These are phyloP conservation scores for Lentinula sp. DNA, from an alignment of 768 basidiomycete species.

Conservation along the genomic window DNA sequence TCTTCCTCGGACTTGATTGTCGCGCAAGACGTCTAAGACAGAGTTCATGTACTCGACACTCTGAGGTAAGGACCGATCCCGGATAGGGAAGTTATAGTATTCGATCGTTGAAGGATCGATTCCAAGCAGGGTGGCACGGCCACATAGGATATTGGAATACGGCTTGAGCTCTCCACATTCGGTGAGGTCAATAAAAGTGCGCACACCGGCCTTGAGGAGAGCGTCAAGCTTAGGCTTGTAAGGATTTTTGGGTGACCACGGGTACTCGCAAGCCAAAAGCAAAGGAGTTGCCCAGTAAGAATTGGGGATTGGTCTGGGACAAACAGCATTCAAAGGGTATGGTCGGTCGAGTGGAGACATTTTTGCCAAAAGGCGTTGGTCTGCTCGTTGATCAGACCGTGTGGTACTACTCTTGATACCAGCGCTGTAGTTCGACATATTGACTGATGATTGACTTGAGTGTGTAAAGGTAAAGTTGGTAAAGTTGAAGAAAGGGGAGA, in stretches of 20 bases:
- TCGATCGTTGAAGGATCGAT: slow-evolving; percentile 53
- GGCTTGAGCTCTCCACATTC: slow-evolving; percentile 71
- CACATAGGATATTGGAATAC: slow-evolving; percentile 49
- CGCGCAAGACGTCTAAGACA: slow-evolving; percentile 52
- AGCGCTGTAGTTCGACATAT: neutral
- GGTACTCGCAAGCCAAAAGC: slow-evolving; percentile 78
- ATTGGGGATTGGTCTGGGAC: slow-evolving; percentile 67
- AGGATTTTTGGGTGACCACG: slow-evolving; percentile 58
- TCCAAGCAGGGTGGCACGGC: slow-evolving; percentile 46
- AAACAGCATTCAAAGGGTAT: slow-evolving; percentile 9
- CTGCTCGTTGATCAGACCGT: neutral
- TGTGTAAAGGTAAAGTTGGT: neutral
- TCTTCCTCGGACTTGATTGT: slow-evolving; percentile 53
- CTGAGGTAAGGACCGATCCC: slow-evolving; percentile 62
- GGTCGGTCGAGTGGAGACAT: slow-evolving; percentile 9
- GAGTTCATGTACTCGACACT: slow-evolving; percentile 51
- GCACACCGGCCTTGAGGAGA: slow-evolving; percentile 63
- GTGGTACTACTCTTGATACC: neutral
- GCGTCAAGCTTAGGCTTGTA: slow-evolving; percentile 67
- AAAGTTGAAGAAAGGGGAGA: neutral
- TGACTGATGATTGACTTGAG: neutral
- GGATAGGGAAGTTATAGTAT: slow-evolving; percentile 77
- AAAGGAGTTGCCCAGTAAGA: slow-evolving; percentile 76
- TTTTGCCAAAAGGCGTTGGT: slow-evolving; percentile 12
- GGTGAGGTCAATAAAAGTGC: slow-evolving; percentile 83